Conservation (phyloP, 257 asterid genomes). For the Pogostemon cablin region DNA sequence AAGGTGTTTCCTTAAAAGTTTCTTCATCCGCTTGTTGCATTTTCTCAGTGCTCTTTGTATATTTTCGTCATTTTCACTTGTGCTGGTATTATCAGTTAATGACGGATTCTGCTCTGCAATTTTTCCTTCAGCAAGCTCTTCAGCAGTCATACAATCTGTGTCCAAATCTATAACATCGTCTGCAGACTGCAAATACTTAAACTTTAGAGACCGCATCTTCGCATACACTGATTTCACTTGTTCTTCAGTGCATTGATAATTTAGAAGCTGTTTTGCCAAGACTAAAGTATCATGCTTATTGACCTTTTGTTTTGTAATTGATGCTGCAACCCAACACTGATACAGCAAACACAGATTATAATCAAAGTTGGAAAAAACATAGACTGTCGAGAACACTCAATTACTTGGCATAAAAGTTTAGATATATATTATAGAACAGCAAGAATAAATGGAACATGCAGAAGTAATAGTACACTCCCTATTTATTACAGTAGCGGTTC, state of each 20-base stretch:
- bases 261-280: constrained; percentile 49
- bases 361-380: constrained; percentile 25
- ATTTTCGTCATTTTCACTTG: constrained; percentile 33
- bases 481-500: not conserved
- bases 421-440: constrained; percentile 1
- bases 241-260: constrained; percentile 68
- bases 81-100: constrained; percentile 31
- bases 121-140: constrained; percentile 32
- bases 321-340: constrained; percentile 75
- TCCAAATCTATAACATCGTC: constrained; percentile 26
- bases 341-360: constrained; percentile 31
- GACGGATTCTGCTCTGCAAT: constrained; percentile 31
- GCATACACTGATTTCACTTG: constrained; percentile 48
- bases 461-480: constrained; percentile 19
- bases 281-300: constrained; percentile 50
- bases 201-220: constrained; percentile 57
- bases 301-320: constrained; percentile 49
- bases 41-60: constrained; percentile 46
- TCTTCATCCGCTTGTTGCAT: constrained; percentile 53
- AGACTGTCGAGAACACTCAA: constrained; percentile 13
- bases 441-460: constrained; percentile 2
- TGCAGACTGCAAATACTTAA: constrained; percentile 40
- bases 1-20: constrained; percentile 49
- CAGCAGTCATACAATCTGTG: constrained; percentile 23
- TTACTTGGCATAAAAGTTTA: constrained; percentile 19